Evolutionary conservation across 441 rosid species (phyloP).

Genomic region (Breynia disticha): DNA sequence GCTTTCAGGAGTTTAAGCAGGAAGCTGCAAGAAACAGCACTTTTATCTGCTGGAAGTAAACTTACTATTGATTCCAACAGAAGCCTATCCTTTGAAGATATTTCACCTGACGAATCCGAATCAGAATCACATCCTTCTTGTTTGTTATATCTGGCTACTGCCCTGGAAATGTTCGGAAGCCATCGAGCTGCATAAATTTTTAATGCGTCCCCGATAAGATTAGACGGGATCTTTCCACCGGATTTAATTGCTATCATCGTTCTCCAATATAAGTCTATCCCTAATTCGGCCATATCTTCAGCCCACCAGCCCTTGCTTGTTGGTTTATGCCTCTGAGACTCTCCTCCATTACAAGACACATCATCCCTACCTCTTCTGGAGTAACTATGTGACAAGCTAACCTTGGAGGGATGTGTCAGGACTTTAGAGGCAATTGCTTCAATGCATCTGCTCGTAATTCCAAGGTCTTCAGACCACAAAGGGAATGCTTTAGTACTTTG

Average conservation of each 20-base stretch:
- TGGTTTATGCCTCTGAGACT: constrained; percentile 51
- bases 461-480: constrained; percentile 88
- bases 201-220: constrained; percentile 85
- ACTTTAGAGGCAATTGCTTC: constrained; percentile 78
- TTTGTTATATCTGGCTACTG: constrained; percentile 25
- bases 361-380: constrained; percentile 70
- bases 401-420: constrained; percentile 55
- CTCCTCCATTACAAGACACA: constrained; percentile 80
- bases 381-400: constrained; percentile 73
- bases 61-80: constrained; percentile 65
- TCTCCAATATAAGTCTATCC: constrained; percentile 78
- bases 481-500: constrained; percentile 57
- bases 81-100: constrained; percentile 43
- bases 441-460: constrained; percentile 70
- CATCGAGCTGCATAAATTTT: constrained; percentile 86
- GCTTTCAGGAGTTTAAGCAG: constrained; percentile 74
- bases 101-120: constrained; percentile 43
- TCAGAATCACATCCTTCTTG: constrained; percentile 43
- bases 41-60: constrained; percentile 76
- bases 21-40: constrained; percentile 73
- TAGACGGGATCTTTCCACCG: constrained; percentile 46
- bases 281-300: constrained; percentile 85
- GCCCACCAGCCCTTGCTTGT: constrained; percentile 98
- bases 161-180: constrained; percentile 52
- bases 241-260: constrained; percentile 59